A percentile compares a stretch with the other conserved stretches of the same genome.
phyloP scores from a whole-genome alignment of 2,329 filamentous ascomycete species.

The Xylariomycetidae sp. region DNA sequence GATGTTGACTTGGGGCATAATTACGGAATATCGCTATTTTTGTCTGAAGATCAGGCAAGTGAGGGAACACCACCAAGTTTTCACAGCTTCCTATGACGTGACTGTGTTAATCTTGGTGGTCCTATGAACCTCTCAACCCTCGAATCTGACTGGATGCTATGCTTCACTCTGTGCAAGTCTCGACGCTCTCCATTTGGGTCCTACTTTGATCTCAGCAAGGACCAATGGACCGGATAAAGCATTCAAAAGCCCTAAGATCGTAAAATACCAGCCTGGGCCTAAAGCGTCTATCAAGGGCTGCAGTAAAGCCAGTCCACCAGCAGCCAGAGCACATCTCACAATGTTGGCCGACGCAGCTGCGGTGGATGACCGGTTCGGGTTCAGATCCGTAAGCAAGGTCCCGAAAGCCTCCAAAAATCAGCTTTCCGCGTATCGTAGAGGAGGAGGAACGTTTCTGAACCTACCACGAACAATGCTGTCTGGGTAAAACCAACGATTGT shows the following conservation, averaged over 20 bases:
- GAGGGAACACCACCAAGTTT: too few species aligned
- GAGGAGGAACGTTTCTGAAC: neutral
- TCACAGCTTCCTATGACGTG: too few species aligned
- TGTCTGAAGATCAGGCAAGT: too few species aligned
- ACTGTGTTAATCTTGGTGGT: too few species aligned
- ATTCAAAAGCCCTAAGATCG: slow-evolving; percentile 14
- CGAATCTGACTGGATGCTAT: too few species aligned
- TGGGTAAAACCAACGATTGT: slow-evolving; percentile 9
- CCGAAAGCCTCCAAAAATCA: slow-evolving; percentile 7
- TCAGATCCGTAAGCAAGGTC: slow-evolving; percentile 14
- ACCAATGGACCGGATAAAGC: slow-evolving; percentile 12
- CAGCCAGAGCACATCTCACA: slow-evolving; percentile 16
- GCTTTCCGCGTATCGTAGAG: too few species aligned
- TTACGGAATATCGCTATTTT: too few species aligned
- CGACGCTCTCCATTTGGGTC: slow-evolving; percentile 10
- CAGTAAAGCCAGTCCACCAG: slow-evolving; percentile 9
- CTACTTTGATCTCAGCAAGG: slow-evolving; percentile 8
- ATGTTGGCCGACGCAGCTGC: slow-evolving; percentile 19
- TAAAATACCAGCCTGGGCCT: slow-evolving; percentile 18
- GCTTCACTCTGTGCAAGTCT: too few species aligned
- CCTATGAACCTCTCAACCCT: too few species aligned
- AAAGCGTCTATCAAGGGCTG: slow-evolving; percentile 14
- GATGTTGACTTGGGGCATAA: too few species aligned
- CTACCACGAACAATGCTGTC: slow-evolving; percentile 12
- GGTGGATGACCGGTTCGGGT: slow-evolving; percentile 14